Evolutionary conservation across 371 early-diverging fungal genomes (phyloP).

Genomic region (Mucor ambiguus): DNA sequence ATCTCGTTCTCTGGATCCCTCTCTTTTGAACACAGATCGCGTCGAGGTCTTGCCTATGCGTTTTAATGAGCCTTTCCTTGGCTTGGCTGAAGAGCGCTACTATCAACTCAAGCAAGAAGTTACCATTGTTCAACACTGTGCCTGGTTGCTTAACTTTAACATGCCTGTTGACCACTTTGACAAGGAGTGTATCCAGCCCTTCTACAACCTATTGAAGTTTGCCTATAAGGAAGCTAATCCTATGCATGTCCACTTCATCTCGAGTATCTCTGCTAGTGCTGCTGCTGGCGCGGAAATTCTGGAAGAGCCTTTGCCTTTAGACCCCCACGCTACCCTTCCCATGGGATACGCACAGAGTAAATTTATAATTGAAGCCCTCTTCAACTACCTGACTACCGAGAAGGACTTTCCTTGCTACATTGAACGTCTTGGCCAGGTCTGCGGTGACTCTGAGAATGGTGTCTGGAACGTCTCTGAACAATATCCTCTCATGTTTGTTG

Average conservation of each 20-base stretch:
- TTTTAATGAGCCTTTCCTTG: conserved; percentile 20
- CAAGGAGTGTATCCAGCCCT: conserved; percentile 27
- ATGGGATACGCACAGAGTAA: conserved; percentile 55
- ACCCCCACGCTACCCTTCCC: conserved; percentile 31
- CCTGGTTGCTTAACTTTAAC: conserved; percentile 41
- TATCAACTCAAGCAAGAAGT: conserved; percentile 26
- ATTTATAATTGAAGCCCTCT: conserved; percentile 36
- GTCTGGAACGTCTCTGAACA: conserved; percentile 49
- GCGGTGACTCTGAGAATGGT: conserved; percentile 32
- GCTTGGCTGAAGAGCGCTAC: conserved; percentile 23
- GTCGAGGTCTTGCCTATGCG: conserved; percentile 18
- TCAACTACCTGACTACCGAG: conserved; percentile 20
- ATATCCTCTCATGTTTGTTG: conserved; percentile 40
- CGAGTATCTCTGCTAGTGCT: conserved; percentile 30
- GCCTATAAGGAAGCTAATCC: conserved; percentile 26
- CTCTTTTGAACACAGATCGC: conserved; percentile 12
- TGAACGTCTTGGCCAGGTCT: conserved; percentile 49
- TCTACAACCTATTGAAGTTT: conserved; percentile 38
- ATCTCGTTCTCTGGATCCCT: conserved; percentile 23
- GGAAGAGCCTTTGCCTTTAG: conserved; percentile 25
- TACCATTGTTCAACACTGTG: conserved; percentile 33
- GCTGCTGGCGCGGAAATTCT: conserved; percentile 6
- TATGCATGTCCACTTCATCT: conserved; percentile 37
- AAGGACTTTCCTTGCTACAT: conserved; percentile 45
- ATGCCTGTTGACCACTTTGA: conserved; percentile 36